A percentile compares a stretch with the other conserved stretches of the same genome.
These are phyloP conservation scores for Saturnispora serradocipensis DNA, from an alignment of 805 yeast species.

Conservation along the genomic window DNA sequence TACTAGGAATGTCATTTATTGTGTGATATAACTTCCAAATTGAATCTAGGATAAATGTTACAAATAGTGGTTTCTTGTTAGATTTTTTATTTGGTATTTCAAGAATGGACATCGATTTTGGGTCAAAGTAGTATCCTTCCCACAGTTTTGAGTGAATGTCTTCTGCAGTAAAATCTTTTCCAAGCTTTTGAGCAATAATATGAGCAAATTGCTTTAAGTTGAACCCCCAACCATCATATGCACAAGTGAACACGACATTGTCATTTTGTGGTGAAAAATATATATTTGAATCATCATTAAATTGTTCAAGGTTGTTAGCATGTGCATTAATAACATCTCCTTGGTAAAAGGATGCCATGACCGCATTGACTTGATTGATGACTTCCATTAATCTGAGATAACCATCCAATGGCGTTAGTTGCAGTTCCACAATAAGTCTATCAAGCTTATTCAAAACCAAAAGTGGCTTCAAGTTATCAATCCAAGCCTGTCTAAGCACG, in stretches of 20 bases:
- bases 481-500: slow-evolving; percentile 92
- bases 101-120: slow-evolving; percentile 78
- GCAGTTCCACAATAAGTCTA: slow-evolving; percentile 72
- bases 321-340: slow-evolving; percentile 92
- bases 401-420: slow-evolving; percentile 77
- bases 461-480: slow-evolving; percentile 79
- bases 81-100: slow-evolving; percentile 57
- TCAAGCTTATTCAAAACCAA: slow-evolving; percentile 89
- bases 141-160: slow-evolving; percentile 80
- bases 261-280: slow-evolving; percentile 83
- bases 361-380: slow-evolving; percentile 91
- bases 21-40: slow-evolving; percentile 87
- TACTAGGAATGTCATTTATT: slow-evolving; percentile 30
- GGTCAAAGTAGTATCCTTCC: slow-evolving; percentile 90
- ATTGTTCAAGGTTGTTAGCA: slow-evolving; percentile 48
- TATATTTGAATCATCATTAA: slow-evolving; percentile 68
- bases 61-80: slow-evolving; percentile 70
- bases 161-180: slow-evolving; percentile 68
- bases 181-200: slow-evolving; percentile 46
- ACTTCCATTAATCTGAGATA: slow-evolving; percentile 68
- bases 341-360: slow-evolving; percentile 84
- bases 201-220: slow-evolving; percentile 80
- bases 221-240: slow-evolving; percentile 98
- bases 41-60: slow-evolving; percentile 74
- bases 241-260: slow-evolving; percentile 84